These are phyloP conservation scores for Aspergillus hortae DNA, from an alignment of 2,329 filamentous ascomycete genomes.

Conservation along the genomic window DNA sequence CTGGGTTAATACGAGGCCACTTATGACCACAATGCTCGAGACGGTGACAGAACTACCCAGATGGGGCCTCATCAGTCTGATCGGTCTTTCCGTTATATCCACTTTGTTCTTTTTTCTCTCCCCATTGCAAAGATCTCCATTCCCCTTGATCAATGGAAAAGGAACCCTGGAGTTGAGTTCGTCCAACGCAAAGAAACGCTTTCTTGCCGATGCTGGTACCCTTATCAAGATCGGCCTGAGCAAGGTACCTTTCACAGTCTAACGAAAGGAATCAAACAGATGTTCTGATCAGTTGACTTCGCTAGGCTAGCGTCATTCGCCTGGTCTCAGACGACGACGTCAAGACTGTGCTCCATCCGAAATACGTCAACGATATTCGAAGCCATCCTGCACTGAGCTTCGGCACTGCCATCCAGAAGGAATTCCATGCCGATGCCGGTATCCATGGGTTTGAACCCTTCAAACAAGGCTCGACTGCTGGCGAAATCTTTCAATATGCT, in stretches of 20 bases:
- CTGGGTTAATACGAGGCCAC: no score
- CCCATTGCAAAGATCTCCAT: neutral
- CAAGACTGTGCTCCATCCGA: conserved; percentile 15
- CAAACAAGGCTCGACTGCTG: conserved; percentile 4
- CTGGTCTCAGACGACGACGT: conserved; percentile 17
- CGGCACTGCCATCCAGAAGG: conserved; percentile 5
- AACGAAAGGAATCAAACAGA: neutral
- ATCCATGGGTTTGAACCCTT: conserved; percentile 13
- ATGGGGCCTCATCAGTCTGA: no score
- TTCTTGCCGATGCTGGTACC: neutral
- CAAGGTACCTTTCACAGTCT: neutral
- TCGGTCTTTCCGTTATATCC: no score
- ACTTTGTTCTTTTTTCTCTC: neutral
- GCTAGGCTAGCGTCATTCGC: conserved; percentile 12
- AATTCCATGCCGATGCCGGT: conserved; percentile 13
- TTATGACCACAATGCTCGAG: no score
- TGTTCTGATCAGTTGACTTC: neutral
- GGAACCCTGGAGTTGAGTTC: neutral
- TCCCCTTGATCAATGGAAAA: neutral
- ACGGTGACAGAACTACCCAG: no score
- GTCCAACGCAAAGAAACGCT: neutral
- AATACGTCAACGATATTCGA: conserved; percentile 18
- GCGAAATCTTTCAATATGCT: conserved; percentile 14
- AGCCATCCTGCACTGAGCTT: conserved; percentile 14
- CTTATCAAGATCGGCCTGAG: neutral